Percentiles rank a stretch among this genome's conserved stretches.
These are phyloP conservation scores for Ustilago esculenta DNA, from an alignment of 1,284 basidiomycete genomes.

Conservation along the genomic window DNA sequence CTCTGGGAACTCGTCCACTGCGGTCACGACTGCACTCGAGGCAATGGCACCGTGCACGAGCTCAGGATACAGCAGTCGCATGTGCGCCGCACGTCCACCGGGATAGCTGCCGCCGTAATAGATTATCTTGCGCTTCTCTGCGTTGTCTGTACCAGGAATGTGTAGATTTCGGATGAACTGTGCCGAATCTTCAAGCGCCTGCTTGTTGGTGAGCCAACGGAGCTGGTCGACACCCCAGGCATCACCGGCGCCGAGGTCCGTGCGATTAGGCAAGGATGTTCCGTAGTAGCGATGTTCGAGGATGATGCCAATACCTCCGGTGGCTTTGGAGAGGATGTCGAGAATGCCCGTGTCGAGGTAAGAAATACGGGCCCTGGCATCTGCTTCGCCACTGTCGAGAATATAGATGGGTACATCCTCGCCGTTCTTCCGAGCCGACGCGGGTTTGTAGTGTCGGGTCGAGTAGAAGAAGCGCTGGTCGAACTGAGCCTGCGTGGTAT, in stretches of 20 bases:
- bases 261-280: constrained; percentile 78
- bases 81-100: constrained; percentile 91
- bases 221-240: constrained; percentile 69
- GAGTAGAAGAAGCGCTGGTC: constrained; percentile 82
- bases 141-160: constrained; percentile 77
- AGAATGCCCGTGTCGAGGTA: constrained; percentile 75
- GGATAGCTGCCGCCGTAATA: constrained; percentile 89
- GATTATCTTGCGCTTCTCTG: constrained; percentile 75
- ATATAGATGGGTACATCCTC: constrained; percentile 63
- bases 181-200: constrained; percentile 89
- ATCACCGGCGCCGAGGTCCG: constrained; percentile 74
- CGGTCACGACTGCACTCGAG: constrained; percentile 69
- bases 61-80: constrained; percentile 85
- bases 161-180: constrained; percentile 85
- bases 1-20: constrained; percentile 67
- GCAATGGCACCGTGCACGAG: constrained; percentile 91
- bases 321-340: constrained; percentile 82
- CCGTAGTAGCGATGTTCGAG: constrained; percentile 76
- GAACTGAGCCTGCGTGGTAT: constrained; percentile 68
- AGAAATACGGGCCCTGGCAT: constrained; percentile 53
- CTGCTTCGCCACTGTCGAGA: constrained; percentile 67
- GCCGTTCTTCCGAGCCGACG: constrained; percentile 77
- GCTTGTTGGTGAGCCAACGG: constrained; percentile 85
- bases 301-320: constrained; percentile 83
- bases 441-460: constrained; percentile 82